Base-by-base conservation (phyloP, 345 rosid species). In the Citrus hindsii region DNA sequence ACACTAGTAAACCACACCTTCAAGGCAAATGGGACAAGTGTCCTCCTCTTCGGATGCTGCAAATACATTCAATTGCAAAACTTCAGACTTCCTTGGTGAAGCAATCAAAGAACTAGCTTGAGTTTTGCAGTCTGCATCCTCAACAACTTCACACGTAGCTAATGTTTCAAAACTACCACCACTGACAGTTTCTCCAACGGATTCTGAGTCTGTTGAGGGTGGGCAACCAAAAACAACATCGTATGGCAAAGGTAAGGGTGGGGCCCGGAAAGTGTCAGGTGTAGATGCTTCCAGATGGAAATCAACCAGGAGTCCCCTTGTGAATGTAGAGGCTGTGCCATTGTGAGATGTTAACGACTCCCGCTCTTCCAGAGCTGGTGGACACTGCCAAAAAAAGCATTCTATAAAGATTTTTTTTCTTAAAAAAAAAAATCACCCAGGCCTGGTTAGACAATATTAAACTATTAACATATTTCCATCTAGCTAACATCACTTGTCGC, bases 1-100 rank as follows among this genome's bases (percentile, higher is more conserved):
- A 32, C 13, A 62, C 13, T 51, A 46, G 12, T 33, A 73, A 73
- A 79, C 65, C 22, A 59, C 83, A 91, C 98, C 97, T 91, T 95
- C 98, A 69, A 95, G 86, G 84, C 98, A 95, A 80, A 88, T 93
- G 66, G 98, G 98, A 75, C 98, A 95, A 60, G 75, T 84, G 58
- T 92, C 98, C 77, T 95, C 97, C 79, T 95, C 98, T 81, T 93
- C 98, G 27, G 77, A 73, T 4, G 51, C 67, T 5, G 71, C 30
- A 12, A 70, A 33, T 71, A 86, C 89, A 14, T 79, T 82, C 77
- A 79, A 67, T 77, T 88, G 86, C 30, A 87, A 75, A 68, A 87
- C 74, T 77, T 85, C 88, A 32, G 89, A 71, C 81, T 90, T 85
- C 76, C 79, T 83, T 9, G 90, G 93, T 2, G 92, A 87, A 74